Evolutionary conservation across 208 protist genomes (phyloP).

Genomic region (Acanthamoeba lenticulata): DNA sequence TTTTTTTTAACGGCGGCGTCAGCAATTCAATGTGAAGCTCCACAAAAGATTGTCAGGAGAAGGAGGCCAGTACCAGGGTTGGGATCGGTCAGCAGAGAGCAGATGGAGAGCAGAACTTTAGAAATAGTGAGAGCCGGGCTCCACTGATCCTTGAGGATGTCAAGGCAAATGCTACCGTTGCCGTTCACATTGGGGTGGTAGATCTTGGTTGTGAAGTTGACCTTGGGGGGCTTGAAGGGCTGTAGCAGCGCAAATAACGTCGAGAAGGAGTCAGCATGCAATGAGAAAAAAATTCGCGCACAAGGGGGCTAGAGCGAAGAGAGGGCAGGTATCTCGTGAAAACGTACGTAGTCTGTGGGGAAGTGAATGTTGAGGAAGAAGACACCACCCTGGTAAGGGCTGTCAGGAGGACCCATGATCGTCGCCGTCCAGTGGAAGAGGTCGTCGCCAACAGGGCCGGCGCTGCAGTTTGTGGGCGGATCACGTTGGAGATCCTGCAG

Average conservation of each 20-base stretch:
- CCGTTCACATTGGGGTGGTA: constrained; percentile 93
- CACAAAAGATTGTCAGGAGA: not conserved
- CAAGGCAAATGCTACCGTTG: constrained; percentile 91
- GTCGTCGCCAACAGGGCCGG: constrained; percentile 95
- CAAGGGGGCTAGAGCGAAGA: not conserved
- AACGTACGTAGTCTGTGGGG: constrained; percentile 90
- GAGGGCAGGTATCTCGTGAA: not conserved
- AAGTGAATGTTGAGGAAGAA: constrained; percentile 99
- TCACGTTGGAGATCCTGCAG: constrained; percentile 95
- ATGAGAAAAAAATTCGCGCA: not conserved
- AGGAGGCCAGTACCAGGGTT: constrained; percentile 95
- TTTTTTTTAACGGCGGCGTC: too few species aligned
- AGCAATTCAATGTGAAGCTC: not conserved
- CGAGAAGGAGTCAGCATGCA: not conserved
- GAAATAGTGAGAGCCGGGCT: constrained; percentile 92
- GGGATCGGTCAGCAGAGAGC: constrained; percentile 98
- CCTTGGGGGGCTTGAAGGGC: constrained; percentile 96
- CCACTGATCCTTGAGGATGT: constrained; percentile 94
- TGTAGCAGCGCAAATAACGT: constrained; percentile 82
- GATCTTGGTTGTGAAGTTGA: constrained; percentile 89
- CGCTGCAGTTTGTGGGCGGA: constrained; percentile 95
- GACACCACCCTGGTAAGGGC: constrained; percentile 96
- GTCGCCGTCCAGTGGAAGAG: constrained; percentile 96
- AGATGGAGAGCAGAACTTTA: constrained; percentile 98
- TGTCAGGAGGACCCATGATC: constrained; percentile 93